Evolutionary conservation across 805 yeast genomes (phyloP).

Genomic region (Yarrowia osloensis): DNA sequence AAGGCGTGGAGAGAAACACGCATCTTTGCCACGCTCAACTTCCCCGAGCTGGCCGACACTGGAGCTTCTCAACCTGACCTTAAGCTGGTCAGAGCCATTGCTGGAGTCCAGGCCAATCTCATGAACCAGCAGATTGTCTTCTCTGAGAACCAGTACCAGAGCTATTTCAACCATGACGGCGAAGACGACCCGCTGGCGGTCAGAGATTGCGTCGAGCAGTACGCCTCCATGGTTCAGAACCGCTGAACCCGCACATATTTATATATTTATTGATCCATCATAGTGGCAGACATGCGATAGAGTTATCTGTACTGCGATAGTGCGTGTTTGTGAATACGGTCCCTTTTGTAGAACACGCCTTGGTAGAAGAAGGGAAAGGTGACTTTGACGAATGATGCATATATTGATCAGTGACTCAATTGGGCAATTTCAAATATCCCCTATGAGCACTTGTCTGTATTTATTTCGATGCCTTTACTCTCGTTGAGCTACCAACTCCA

Average conservation of each 20-base stretch:
- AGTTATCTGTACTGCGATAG: neutral
- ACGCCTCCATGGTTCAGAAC: slow-evolving; percentile 9
- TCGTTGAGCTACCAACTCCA: too few relatives aligned
- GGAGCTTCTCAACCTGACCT: slow-evolving; percentile 4
- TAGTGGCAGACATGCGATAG: neutral
- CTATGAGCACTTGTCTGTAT: too few relatives aligned
- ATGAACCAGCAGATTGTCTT: neutral
- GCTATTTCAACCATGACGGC: slow-evolving; percentile 4
- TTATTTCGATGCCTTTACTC: too few relatives aligned
- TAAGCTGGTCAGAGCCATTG: neutral
- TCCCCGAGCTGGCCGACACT: neutral
- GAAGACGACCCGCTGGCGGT: slow-evolving; percentile 6
- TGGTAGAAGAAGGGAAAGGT: too few relatives aligned
- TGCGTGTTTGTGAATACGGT: too few relatives aligned
- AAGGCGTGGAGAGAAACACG: slow-evolving; percentile 13
- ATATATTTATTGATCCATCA: slow-evolving; percentile 1
- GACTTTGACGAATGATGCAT: too few relatives aligned
- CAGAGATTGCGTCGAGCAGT: slow-evolving; percentile 10
- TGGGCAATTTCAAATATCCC: too few relatives aligned
- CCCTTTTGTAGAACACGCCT: too few relatives aligned
- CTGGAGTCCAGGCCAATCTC: neutral
- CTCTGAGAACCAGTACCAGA: slow-evolving; percentile 10
- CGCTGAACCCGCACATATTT: slow-evolving; percentile 4
- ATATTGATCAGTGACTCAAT: too few relatives aligned
- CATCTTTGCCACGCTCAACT: slow-evolving; percentile 9